These are phyloP conservation scores for Cladophialophora bantiana DNA, from an alignment of 2,329 filamentous ascomycete genomes.

Conservation along the genomic window DNA sequence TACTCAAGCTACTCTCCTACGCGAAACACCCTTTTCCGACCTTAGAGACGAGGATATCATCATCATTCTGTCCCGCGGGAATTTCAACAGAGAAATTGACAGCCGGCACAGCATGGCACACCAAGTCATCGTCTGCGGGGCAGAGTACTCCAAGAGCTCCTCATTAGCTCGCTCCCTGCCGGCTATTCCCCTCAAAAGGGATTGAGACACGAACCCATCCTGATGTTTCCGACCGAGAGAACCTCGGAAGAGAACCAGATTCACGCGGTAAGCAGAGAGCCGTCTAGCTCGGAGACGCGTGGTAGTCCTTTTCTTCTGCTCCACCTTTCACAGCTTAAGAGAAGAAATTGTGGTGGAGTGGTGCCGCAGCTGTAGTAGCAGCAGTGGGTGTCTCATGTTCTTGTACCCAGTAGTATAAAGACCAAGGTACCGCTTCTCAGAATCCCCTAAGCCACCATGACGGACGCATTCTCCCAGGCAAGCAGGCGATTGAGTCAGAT, in stretches of 20 bases:
- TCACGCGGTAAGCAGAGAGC: neutral
- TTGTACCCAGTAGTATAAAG: neutral
- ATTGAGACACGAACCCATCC: neutral
- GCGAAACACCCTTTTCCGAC: neutral
- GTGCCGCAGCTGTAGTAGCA: neutral
- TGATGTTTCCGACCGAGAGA: neutral
- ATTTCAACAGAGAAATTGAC: neutral
- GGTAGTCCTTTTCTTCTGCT: neutral
- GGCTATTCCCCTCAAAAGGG: conserved; percentile 7
- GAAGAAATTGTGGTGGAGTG: neutral
- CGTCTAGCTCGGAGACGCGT: neutral
- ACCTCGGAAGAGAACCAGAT: conserved; percentile 1
- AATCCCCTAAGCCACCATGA: conserved; percentile 21
- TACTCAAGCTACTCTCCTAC: neutral
- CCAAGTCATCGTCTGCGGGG: conserved; percentile 1
- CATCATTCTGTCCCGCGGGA: neutral
- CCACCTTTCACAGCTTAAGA: neutral
- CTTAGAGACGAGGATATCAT: neutral
- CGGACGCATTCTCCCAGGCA: conserved; percentile 34
- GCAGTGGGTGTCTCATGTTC: neutral
- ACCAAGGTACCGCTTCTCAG: neutral
- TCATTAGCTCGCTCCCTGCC: neutral
- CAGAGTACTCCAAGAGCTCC: neutral
- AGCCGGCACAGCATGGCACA: neutral
- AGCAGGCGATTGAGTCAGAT: conserved; percentile 50